phyloP scores from a whole-genome alignment of 2,329 filamentous ascomycete genomes.

The Parastagonospora avenae region DNA sequence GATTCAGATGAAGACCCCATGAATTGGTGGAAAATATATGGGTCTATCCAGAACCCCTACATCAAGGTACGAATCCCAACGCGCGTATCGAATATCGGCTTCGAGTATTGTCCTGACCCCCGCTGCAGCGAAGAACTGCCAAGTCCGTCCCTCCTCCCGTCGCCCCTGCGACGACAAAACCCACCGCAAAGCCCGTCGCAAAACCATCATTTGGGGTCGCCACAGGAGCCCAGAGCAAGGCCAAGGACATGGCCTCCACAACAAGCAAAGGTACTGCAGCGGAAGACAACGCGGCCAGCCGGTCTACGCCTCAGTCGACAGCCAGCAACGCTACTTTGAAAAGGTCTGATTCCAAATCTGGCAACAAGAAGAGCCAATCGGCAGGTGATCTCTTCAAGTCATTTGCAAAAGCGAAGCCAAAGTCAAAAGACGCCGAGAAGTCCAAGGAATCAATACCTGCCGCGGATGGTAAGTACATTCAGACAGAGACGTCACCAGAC shows the following conservation, averaged over 20 bases:
- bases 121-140: constrained; percentile 52
- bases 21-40: constrained; percentile 66
- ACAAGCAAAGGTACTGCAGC: constrained; percentile 27
- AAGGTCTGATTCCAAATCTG: constrained; percentile 48
- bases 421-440: constrained; percentile 51
- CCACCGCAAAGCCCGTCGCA: constrained; percentile 22
- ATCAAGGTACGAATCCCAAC: constrained; percentile 56
- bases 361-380: constrained; percentile 65
- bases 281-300: constrained; percentile 44
- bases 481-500: constrained; percentile 3
- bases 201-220: too few species aligned
- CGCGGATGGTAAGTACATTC: constrained; percentile 55
- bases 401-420: constrained; percentile 73
- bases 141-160: constrained; percentile 42
- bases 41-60: constrained; percentile 74
- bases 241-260: constrained; percentile 24
- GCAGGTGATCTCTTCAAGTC: constrained; percentile 71
- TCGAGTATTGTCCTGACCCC: constrained; percentile 15
- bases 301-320: constrained; percentile 39
- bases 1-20: constrained; percentile 64
- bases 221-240: constrained; percentile 14
- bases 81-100: background rate
- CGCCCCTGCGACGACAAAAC: constrained; percentile 19
- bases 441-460: constrained; percentile 49
- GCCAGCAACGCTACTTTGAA: constrained; percentile 27